Percentiles rank a stretch among this genome's conserved stretches.
These are phyloP conservation scores for Penicillium simplicissimum DNA, from an alignment of 495 filamentous ascomycete genomes.

Conservation along the genomic window DNA sequence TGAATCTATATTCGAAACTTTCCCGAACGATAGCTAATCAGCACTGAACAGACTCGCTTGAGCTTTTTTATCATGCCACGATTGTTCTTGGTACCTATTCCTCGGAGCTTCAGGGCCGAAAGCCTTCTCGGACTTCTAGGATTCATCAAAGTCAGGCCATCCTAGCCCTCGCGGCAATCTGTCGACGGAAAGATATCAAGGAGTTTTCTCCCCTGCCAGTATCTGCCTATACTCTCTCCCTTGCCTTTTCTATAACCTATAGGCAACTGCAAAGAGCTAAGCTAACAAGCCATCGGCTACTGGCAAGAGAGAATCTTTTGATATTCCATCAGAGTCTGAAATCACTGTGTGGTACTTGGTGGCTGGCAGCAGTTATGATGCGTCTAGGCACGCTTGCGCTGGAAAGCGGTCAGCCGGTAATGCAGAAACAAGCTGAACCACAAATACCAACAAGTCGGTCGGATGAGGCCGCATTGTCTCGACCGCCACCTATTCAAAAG, in stretches of 20 bases:
- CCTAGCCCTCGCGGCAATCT: not conserved
- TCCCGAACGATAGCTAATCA: not conserved
- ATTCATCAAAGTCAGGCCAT: not conserved
- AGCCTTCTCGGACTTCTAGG: not conserved
- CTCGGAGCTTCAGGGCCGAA: not conserved
- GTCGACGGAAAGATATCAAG: not conserved
- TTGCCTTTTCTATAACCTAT: not conserved
- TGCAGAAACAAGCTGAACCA: too few species aligned
- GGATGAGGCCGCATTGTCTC: too few species aligned
- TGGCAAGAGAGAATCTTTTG: not conserved
- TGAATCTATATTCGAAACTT: not conserved
- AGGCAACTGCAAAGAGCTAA: not conserved
- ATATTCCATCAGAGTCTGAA: not conserved
- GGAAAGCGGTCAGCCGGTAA: not conserved
- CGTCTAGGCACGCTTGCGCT: not conserved
- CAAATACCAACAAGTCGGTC: too few species aligned
- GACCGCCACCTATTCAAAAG: too few species aligned
- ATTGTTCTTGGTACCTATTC: not conserved
- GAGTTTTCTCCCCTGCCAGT: not conserved
- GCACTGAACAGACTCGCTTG: not conserved
- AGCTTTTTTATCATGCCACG: not conserved
- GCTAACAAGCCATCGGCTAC: not conserved
- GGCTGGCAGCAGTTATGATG: not conserved
- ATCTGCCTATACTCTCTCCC: not conserved
- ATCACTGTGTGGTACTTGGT: not conserved